Percentiles rank a stretch among this genome's conserved stretches.
Evolutionary conservation across 2,329 filamentous ascomycete genomes (phyloP).

Genomic region (Arthrobotrys iridis): DNA sequence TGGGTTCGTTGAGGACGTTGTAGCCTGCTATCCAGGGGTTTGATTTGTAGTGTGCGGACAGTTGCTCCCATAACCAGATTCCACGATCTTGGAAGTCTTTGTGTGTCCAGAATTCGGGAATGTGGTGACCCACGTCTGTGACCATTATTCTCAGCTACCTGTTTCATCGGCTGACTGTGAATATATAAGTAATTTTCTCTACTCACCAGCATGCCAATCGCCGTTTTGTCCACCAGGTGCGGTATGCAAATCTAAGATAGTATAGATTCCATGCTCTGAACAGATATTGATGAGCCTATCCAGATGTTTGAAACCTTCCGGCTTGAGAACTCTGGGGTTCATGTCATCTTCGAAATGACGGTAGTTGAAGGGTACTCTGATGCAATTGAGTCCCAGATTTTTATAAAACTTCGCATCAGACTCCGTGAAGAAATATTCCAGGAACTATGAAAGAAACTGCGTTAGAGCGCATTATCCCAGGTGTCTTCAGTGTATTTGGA

Average conservation of each 20-base stretch:
- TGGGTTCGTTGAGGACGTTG: constrained; percentile 61
- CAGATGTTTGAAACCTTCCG: constrained; percentile 65
- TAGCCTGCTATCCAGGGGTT: constrained; percentile 64
- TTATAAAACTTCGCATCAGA: constrained; percentile 70
- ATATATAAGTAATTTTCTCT: constrained; percentile 28
- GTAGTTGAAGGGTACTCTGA: constrained; percentile 72
- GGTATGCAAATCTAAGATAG: constrained; percentile 64
- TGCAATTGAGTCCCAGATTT: constrained; percentile 68
- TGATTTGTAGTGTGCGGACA: constrained; percentile 63
- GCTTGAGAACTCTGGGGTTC: constrained; percentile 65
- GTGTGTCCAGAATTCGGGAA: constrained; percentile 65
- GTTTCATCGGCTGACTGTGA: not conserved
- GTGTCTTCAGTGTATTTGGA: no score
- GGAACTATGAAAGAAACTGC: constrained; percentile 54
- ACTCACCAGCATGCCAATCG: constrained; percentile 64
- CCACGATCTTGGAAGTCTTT: constrained; percentile 65
- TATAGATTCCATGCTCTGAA: constrained; percentile 63
- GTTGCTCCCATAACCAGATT: constrained; percentile 63
- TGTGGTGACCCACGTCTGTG: constrained; percentile 58
- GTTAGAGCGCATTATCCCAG: no score
- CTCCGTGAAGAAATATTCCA: constrained; percentile 70
- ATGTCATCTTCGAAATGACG: constrained; percentile 68
- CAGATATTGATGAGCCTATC: constrained; percentile 66
- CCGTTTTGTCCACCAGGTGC: constrained; percentile 65
- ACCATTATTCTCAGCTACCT: not conserved